Conservation (phyloP, 139 green algal genomes). For the Picochlorum costavermella region DNA sequence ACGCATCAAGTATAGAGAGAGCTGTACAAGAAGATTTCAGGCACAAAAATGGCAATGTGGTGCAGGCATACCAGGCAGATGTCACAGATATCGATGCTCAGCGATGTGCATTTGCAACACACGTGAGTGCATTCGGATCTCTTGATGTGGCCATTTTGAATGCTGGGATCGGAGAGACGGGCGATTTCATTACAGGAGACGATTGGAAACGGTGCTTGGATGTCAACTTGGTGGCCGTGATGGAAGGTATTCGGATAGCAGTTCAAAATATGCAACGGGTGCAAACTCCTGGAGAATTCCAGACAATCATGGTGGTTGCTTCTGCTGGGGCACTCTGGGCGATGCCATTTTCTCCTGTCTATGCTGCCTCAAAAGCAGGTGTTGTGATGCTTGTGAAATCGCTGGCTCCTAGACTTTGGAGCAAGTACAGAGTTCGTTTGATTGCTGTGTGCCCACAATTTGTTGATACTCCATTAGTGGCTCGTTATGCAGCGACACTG, state of each 20-base stretch:
- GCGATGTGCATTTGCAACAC: slow-evolving; percentile 29
- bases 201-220: slow-evolving; percentile 55
- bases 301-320: slow-evolving; percentile 50
- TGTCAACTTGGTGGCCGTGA: slow-evolving; percentile 55
- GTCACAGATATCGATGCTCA: slow-evolving; percentile 32
- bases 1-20: no score
- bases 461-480: slow-evolving; percentile 16
- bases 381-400: slow-evolving; percentile 57
- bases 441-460: slow-evolving; percentile 53
- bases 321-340: slow-evolving; percentile 65
- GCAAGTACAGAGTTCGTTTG: slow-evolving; percentile 34
- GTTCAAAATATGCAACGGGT: slow-evolving; percentile 15
- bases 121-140: slow-evolving; percentile 28
- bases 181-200: slow-evolving; percentile 21
- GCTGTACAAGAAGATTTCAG: no score
- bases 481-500: slow-evolving; percentile 1
- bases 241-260: slow-evolving; percentile 34
- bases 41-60: not conserved
- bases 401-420: slow-evolving; percentile 26
- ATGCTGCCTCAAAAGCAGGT: slow-evolving; percentile 66
- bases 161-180: slow-evolving; percentile 60
- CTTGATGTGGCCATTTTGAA: slow-evolving; percentile 61
- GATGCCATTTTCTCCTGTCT: slow-evolving; percentile 61
- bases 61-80: slow-evolving; percentile 22
- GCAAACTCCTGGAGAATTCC: slow-evolving; percentile 2